Conservation (phyloP, 441 rosid genomes). For the Brassica balearica region DNA sequence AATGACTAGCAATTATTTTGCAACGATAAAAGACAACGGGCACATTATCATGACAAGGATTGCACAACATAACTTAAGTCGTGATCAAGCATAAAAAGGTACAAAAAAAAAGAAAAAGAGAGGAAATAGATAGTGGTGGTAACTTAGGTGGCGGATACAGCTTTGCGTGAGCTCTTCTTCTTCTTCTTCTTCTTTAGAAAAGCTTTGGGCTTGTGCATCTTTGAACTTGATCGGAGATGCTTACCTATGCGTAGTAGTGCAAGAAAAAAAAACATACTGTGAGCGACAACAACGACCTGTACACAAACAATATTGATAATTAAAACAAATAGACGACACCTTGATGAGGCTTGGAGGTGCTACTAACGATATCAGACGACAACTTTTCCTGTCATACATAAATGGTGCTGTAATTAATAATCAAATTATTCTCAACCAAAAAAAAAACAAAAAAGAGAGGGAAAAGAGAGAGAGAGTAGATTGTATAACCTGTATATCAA, state of each 20-base stretch:
- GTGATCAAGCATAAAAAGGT: neutral
- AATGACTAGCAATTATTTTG: neutral
- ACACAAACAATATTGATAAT: neutral
- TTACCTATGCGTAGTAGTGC: neutral
- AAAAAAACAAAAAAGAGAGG: neutral
- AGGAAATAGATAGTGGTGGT: neutral
- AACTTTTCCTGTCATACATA: neutral
- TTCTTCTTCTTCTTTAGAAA: neutral
- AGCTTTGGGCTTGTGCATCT: neutral
- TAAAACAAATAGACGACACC: neutral
- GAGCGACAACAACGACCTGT: neutral
- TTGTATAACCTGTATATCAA: slow-evolving; percentile 1
- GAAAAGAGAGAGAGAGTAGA: neutral
- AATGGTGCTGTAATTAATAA: neutral
- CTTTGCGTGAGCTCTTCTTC: neutral
- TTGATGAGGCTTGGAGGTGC: neutral
- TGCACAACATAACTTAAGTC: neutral
- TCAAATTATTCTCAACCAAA: neutral
- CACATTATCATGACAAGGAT: neutral
- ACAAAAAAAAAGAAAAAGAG: neutral
- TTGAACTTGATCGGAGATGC: neutral
- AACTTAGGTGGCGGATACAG: neutral
- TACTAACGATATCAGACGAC: neutral
- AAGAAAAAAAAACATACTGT: neutral
- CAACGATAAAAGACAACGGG: neutral